Base-by-base conservation (phyloP, 495 filamentous ascomycete species). In the Neurospora sublineolata region DNA sequence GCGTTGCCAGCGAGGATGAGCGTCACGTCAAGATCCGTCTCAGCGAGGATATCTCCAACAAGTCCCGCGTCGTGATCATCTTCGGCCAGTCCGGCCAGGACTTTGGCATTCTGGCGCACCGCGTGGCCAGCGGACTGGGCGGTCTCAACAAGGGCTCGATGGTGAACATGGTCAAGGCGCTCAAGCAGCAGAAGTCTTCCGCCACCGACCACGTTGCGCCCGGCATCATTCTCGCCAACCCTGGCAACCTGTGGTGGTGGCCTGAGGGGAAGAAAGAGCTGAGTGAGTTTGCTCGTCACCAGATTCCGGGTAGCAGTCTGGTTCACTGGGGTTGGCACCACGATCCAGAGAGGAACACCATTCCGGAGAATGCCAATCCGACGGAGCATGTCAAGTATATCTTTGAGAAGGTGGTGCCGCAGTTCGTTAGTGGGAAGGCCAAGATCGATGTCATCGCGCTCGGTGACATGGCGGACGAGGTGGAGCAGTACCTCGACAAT, bases 21-120 rank as follows among this genome's bases (percentile, higher is more conserved):
- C 87, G 90, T 3, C 87, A 92, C 74, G 82, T 93, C 37, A 87
- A 89, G 0, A 92, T 99, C 77, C 84, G 92, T 76, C 76, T 88
- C 60, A 87, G 88, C 16, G 20, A 78, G 40, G 84, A 90, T 69
- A 76, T 97, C 9, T 73, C 79, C 40, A 77, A 74, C n/a, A 87
- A 86, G 40, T 84, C 85, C 23, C 89, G 91, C 14, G 81, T 97
- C 11, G 80, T 96, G n/a, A 78, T 97, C 69, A 82, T 95, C 70
- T 86, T 96, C 73, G 90, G 91, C 72, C 90, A 94, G 72, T 77
- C 84, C 2, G 73, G 70, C 12, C 91, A 96, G 75, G 89, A 94
- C 69, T 83, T 95, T 4, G 93, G 92, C 4, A 82, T 94, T 68
- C 87, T 92, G 74, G 86, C 92, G 7, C 90, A 91, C 76, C 90